Evolutionary conservation across 192 early-diverging fungal species (phyloP), one percentile per base, ranked within the genome.

Genomic region (Jimgerdemannia lactiflua): DNA sequence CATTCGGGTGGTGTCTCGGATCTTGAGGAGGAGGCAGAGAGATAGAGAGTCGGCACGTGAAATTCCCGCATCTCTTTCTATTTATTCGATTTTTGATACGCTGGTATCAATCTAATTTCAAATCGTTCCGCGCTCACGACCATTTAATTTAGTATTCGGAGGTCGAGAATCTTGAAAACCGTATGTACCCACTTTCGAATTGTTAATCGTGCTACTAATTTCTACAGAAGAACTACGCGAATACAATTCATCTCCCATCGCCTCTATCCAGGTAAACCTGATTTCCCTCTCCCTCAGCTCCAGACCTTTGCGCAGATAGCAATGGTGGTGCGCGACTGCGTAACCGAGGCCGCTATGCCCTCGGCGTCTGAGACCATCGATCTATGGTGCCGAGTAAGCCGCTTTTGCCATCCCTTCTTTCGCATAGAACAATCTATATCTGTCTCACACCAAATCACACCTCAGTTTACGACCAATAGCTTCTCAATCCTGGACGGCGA

Each of bases 271-370:
- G 80, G 79, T 64, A 42, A 72, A 67, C 18, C 8, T 17, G 69
- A 83, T 39, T 83, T 77, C 77, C 42, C 73, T 6, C 10, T 67
- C 42, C 14, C 54, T 17, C 39, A 74, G 70, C 43, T 86, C 7
- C 77, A 86, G 72, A 75, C 74, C 9, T 86, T 86, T 80, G 80
- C 80, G 11, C 83, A 86, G 69, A 72, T 86, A 78, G 39, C 78
- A n/a, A 74, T 77, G 70, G 75, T 86, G 4, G 43, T 86, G 6
- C 41, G 65, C 7, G 71, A 70, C 59, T 70, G 78, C 40, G 63
- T 85, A 18, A 71, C 66, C n/a, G 66, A 43, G 43, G 72, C 73
- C 14, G 75, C 67, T 14, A 43, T 70, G 6, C 42, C 76, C 29
- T 14, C 19, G 40, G 71, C 80, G 8, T 18, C 39, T 18, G 84